These are phyloP conservation scores for Fragilariopsis cylindrus DNA, from an alignment of 108 stramenopile species.

Conservation along the genomic window DNA sequence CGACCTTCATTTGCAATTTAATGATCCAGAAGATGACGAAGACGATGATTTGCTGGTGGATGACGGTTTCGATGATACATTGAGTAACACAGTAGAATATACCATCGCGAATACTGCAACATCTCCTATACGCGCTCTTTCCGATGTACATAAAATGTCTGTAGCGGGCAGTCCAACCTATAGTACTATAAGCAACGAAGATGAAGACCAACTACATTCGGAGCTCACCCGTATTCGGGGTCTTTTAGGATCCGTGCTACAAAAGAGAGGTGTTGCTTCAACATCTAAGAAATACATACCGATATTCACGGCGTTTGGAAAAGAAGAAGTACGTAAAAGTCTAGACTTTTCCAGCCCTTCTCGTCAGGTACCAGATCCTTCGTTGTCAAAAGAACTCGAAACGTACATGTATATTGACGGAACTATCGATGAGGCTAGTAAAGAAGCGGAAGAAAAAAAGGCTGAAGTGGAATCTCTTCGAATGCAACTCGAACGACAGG, in stretches of 20 bases:
- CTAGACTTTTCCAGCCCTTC: conserved; percentile 21
- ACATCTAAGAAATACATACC: neutral
- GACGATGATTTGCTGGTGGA: conserved; percentile 39
- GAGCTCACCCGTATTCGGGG: conserved; percentile 79
- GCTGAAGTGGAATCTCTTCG: conserved; percentile 64
- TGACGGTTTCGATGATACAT: conserved; percentile 3
- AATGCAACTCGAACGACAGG: conserved; percentile 65
- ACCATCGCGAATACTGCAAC: conserved; percentile 94
- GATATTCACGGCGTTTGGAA: neutral
- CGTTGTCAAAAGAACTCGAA: conserved; percentile 13
- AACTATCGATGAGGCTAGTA: neutral
- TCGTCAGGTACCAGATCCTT: neutral
- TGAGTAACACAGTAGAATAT: conserved; percentile 89
- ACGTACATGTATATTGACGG: neutral
- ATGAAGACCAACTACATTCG: conserved; percentile 37
- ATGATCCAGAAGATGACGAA: conserved; percentile 43
- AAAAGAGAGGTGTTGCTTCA: conserved; percentile 46
- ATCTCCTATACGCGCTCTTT: conserved; percentile 38
- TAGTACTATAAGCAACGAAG: conserved; percentile 6
- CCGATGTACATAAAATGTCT: neutral
- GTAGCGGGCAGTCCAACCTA: neutral
- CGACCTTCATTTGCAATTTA: conserved; percentile 27
- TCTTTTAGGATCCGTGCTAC: conserved; percentile 69
- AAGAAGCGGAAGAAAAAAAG: conserved; percentile 38
- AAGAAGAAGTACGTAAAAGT: conserved; percentile 7